Evolutionary conservation across 2,329 filamentous ascomycete species (phyloP).

Genomic region (Ceratocystis variospora): DNA sequence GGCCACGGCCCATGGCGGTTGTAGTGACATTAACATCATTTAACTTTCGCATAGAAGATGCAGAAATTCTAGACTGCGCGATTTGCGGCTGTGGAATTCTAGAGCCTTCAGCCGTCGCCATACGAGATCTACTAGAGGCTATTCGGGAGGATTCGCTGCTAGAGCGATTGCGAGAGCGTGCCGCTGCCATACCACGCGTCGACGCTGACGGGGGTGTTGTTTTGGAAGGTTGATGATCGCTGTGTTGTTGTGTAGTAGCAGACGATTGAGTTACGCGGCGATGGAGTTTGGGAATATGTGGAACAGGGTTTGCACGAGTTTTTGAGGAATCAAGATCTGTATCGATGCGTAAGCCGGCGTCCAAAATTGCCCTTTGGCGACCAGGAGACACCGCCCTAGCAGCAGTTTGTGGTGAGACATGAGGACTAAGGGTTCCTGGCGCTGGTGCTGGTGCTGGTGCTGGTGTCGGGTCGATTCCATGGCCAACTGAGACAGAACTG

Average conservation of each 20-base stretch:
- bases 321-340: conserved; percentile 20
- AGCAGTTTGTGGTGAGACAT: neutral
- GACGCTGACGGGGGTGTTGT: conserved; percentile 7
- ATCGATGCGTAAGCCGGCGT: conserved; percentile 49
- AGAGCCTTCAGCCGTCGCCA: conserved; percentile 7
- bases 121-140: conserved; percentile 16
- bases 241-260: conserved; percentile 35
- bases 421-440: neutral
- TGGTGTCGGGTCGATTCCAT: conserved; percentile 37
- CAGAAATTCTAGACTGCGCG: conserved; percentile 25
- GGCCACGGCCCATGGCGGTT: neutral
- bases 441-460: neutral
- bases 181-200: conserved; percentile 2
- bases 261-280: neutral
- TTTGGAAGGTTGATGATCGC: conserved; percentile 27
- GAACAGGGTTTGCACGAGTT: neutral
- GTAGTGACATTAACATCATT: conserved; percentile 14
- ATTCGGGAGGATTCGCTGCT: conserved; percentile 16
- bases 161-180: conserved; percentile 14
- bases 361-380: conserved; percentile 50
- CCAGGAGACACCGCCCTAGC: conserved; percentile 23
- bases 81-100: conserved; percentile 8
- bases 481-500: conserved; percentile 43
- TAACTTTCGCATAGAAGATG: conserved; percentile 33
- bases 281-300: neutral